Evolutionary conservation across 176 grass and related monocot genomes (phyloP), one percentile per base, ranked within the genome.

Genomic region (Phragmites australis): DNA sequence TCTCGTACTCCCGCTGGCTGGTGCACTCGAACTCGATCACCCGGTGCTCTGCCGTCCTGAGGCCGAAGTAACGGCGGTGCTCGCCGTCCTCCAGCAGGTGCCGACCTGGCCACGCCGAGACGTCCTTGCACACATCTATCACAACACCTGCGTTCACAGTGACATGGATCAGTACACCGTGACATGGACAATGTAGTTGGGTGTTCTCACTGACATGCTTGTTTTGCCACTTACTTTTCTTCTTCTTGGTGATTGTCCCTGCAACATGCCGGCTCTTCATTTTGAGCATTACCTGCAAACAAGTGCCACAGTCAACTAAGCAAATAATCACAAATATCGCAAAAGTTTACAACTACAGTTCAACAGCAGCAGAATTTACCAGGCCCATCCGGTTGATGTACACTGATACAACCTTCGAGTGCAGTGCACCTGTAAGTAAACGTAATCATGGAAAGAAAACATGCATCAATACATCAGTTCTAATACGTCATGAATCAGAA

Each of bases 11-110:
- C 18, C 90, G 64, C 48, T 82, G 83, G 88, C 88, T 93, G 72
- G 78, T 65, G 93, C 96, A 99, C 79, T 99, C 96, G 59, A 99
- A 95, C 81, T 99, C 92, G 69, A 99, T 99, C 22, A 95, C 90
- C 27, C 92, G 92, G 79, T 84, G 86, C 53, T 95, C 96, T 0
- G 90, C 92, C 1, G 93, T 99, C 62, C 87, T 76, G 50, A 99
- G 78, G 17, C 96, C 96, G 51, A 99, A 99, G 83, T 98, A 98
- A 7, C 96, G 90, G 21, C 96, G 92, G 47, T 88, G 88, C 86
- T 94, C 96, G 0, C 96, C 90, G 17, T 93, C 92, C 86, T 94
- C 92, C 41, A 98, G 86, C 58, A 94, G 77, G 84, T 98, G 96
- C 32, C 96, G 92, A 3, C 96, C 96, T 3, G 96, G 88, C 96